Base-by-base conservation (phyloP, 257 asterid species). In the Nicotiana otophora region DNA sequence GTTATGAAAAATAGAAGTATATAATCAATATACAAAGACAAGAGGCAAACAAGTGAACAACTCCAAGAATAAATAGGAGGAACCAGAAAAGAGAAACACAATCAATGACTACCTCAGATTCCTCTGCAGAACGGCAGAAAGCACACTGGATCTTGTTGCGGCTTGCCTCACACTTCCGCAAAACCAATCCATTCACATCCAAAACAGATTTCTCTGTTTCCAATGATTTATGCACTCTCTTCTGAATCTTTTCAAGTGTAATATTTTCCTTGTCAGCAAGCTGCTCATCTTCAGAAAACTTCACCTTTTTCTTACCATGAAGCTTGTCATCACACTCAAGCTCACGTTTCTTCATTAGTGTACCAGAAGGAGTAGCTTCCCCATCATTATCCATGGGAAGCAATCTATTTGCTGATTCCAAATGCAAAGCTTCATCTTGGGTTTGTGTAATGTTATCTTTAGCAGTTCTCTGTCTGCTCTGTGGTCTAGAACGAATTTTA, bases 81-180 rank as follows among this genome's bases (percentile, higher is more conserved):
- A 8, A 28, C 76, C 58, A 78, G 66, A 72, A 26, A 20, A 67
- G 68, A n/a, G 55, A 83, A 16, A 30, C 7, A 55, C 54, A 20
- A 15, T 81, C 84, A 77, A 83, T 48, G 36, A 42, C 23, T 88
- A 96, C 99, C 97, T 93, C 95, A 1, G 95, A 88, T 65, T 88
- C 97, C 81, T 92, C 92, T 30, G 92, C 82, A 61, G 93, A 91
- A 81, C 85, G 94, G 83, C 99, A 94, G 85, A 96, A 96, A 77
- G 93, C 92, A 83, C 99, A 96, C 30, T n/a, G 69, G 72, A 84
- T 53, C 60, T 78, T 80, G 34, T 69, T 81, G 26, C 86, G 63
- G 77, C 81, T 63, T 34, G 87, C 84, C 70, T 77, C 89, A 86
- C 92, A 88, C 82, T 85, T 92, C 15, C 11, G 87, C 82, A 86